Conservation (phyloP, 1,139 yeast genomes). For the Candida anutae region DNA sequence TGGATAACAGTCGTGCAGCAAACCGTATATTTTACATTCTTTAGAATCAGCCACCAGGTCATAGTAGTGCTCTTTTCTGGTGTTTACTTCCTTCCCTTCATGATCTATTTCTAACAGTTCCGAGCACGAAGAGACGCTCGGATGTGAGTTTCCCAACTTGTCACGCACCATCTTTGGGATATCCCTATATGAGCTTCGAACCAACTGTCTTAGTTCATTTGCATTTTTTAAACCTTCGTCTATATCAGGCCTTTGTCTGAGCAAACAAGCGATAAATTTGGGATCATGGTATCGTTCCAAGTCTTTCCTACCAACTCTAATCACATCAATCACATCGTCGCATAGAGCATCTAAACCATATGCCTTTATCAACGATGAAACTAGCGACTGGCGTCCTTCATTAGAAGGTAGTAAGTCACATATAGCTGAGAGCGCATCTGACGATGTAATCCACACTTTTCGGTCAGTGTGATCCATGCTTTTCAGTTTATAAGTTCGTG, state of each 20-base stretch:
- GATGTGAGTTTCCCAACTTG: no score
- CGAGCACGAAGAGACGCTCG: no score
- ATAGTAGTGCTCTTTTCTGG: conserved; percentile 3
- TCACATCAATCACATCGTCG: conserved; percentile 16
- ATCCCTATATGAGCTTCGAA: background rate
- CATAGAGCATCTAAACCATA: conserved; percentile 25
- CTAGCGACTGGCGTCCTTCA: conserved; percentile 40
- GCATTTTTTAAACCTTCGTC: conserved; percentile 2
- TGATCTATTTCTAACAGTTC: background rate
- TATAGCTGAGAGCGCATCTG: conserved; percentile 14
- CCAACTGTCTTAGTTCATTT: conserved; percentile 1
- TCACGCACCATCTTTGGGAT: background rate
- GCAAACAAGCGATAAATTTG: conserved; percentile 26
- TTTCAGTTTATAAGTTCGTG: no score
- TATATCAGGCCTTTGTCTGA: conserved; percentile 16
- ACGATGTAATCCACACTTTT: conserved; percentile 16
- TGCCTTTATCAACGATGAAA: conserved; percentile 34
- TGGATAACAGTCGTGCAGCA: conserved; percentile 57
- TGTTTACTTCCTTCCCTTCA: conserved; percentile 1
- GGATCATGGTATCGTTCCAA: conserved; percentile 32
- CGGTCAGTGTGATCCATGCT: no score
- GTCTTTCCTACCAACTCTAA: conserved; percentile 16
- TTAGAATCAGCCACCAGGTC: conserved; percentile 2
- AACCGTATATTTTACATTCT: conserved; percentile 19
- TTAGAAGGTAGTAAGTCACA: conserved; percentile 48